Conservation (phyloP, 169 alveolate genomes). For the Cryptosporidium ryanae region DNA sequence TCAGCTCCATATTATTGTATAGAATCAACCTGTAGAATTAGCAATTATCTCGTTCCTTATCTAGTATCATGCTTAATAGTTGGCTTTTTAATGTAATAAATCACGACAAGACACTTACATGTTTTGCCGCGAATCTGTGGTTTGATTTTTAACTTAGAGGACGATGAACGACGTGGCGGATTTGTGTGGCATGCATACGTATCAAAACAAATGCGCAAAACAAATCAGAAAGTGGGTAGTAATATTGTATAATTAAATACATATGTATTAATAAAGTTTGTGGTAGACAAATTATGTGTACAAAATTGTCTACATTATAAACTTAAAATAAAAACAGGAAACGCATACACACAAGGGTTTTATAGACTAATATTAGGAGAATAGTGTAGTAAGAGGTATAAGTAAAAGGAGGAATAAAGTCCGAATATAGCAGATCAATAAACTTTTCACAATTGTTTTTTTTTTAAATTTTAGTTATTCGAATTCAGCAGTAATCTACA, state of each 20-base stretch:
- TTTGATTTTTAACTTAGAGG: neutral
- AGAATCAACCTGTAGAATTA: no score
- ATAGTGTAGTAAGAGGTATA: conserved; percentile 1
- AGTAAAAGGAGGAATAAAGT: conserved; percentile 23
- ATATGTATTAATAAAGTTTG: neutral
- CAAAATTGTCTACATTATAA: conserved; percentile 39
- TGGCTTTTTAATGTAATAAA: no score
- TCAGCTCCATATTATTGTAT: no score
- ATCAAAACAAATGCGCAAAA: conserved; percentile 1
- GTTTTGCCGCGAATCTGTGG: neutral
- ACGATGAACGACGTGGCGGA: conserved; percentile 66
- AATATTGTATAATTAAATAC: no score
- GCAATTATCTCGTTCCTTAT: no score
- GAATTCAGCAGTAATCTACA: no score
- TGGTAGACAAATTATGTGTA: conserved; percentile 40
- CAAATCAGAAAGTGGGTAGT: neutral
- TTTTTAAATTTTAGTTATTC: no score
- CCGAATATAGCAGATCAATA: no score
- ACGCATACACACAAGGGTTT: conserved; percentile 25
- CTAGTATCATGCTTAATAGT: no score
- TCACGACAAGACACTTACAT: no score
- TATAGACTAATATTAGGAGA: neutral
- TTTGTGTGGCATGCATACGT: conserved; percentile 74
- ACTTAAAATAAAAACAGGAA: conserved; percentile 20
- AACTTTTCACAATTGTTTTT: no score